phyloP scores from a whole-genome alignment of 208 protist genomes.

The Acanthamoeba healyi region DNA sequence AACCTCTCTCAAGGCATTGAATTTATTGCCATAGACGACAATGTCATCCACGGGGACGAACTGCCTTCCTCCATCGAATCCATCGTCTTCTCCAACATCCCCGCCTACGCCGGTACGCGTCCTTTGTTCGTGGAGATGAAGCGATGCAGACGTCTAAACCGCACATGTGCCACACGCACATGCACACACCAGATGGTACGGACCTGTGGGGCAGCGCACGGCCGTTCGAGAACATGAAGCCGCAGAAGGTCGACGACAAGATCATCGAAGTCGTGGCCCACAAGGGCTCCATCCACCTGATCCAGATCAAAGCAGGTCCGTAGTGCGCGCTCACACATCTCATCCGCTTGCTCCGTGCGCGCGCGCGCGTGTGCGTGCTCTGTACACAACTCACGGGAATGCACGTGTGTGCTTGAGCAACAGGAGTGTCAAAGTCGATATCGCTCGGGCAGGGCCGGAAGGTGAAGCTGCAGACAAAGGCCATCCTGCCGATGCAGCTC shows the following conservation, averaged over 20 bases:
- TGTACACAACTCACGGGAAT: too few relatives aligned
- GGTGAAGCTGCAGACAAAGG: constrained; percentile 49
- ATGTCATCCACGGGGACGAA: neutral
- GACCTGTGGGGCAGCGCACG: constrained; percentile 43
- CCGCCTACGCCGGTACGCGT: constrained; percentile 36
- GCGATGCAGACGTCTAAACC: neutral
- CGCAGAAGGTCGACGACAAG: constrained; percentile 59
- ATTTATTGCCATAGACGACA: constrained; percentile 34
- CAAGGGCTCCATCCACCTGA: constrained; percentile 67
- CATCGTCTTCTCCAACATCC: constrained; percentile 69
- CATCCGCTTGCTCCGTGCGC: neutral
- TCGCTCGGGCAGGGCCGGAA: constrained; percentile 14
- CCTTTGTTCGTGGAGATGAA: neutral
- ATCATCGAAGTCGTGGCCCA: constrained; percentile 43
- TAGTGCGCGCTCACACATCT: neutral
- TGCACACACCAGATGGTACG: constrained; percentile 45
- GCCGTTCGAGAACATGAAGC: constrained; percentile 41
- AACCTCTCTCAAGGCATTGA: constrained; percentile 54
- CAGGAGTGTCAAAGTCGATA: constrained; percentile 52
- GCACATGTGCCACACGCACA: neutral
- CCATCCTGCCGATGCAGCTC: constrained; percentile 61
- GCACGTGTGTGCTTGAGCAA: too few relatives aligned
- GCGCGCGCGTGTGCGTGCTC: too few relatives aligned
- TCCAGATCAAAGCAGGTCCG: constrained; percentile 49
- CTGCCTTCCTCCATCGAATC: constrained; percentile 44